A percentile compares a stretch with the other conserved stretches of the same genome.
These are phyloP conservation scores for Nyssa sinensis DNA, from an alignment of 148 eudicot genomes.

Conservation along the genomic window DNA sequence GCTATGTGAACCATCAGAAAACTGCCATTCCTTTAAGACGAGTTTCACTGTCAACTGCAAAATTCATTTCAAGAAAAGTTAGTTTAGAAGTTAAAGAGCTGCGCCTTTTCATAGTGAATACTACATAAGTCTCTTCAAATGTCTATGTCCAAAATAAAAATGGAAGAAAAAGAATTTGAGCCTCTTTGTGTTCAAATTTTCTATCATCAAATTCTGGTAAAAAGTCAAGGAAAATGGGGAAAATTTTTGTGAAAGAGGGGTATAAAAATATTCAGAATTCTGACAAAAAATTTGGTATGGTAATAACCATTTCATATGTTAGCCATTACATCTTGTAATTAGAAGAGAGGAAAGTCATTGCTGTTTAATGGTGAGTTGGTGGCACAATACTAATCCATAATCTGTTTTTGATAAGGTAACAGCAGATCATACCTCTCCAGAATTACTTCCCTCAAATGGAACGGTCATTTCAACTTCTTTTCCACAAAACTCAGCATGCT, in stretches of 20 bases:
- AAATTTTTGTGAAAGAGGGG: too few species aligned
- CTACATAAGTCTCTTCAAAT: too few species aligned
- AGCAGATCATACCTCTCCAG: conserved; percentile 61
- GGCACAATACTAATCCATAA: not conserved
- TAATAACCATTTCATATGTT: too few species aligned
- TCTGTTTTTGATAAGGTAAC: not conserved
- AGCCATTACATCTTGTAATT: not conserved
- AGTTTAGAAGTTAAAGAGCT: too few species aligned
- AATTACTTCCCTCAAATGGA: conserved; percentile 72
- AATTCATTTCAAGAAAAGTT: too few species aligned
- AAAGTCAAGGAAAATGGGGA: not conserved
- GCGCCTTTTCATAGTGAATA: too few species aligned
- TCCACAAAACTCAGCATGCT: conserved; percentile 72
- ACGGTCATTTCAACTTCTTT: conserved; percentile 75
- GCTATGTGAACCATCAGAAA: conserved; percentile 81
- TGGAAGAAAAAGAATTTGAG: not conserved
- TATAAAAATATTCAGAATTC: not conserved
- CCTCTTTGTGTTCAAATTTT: not conserved
- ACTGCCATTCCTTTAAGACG: conserved; percentile 89
- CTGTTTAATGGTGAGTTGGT: not conserved
- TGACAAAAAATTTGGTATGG: not conserved
- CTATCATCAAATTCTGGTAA: not conserved
- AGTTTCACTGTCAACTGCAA: conserved; percentile 81
- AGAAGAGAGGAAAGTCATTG: not conserved
- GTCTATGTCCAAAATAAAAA: too few species aligned